Evolutionary conservation across 768 basidiomycete species (phyloP).

Genomic region (Termitomyces sp.): DNA sequence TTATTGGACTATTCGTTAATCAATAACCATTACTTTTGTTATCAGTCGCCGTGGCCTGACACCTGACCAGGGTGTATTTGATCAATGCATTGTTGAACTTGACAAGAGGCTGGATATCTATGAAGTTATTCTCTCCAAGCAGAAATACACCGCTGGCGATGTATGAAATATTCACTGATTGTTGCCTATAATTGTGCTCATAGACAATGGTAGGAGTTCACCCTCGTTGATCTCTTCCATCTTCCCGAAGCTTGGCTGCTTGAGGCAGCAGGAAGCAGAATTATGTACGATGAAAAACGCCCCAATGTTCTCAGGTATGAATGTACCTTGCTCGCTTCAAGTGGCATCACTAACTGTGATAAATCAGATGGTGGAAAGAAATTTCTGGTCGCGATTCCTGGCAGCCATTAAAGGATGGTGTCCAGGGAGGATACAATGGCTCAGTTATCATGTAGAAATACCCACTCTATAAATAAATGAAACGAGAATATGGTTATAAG

Average conservation of each 20-base stretch:
- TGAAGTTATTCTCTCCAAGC: conserved; percentile 47
- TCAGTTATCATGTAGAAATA: no score
- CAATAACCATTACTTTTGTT: neutral
- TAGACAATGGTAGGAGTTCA: conserved; percentile 5
- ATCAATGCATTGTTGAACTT: conserved; percentile 22
- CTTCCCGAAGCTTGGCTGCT: conserved; percentile 15
- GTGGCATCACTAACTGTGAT: neutral
- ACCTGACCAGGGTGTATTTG: conserved; percentile 12
- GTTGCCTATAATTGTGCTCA: neutral
- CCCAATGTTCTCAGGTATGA: conserved; percentile 14
- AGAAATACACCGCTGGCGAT: conserved; percentile 50
- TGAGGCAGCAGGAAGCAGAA: conserved; percentile 10
- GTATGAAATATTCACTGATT: conserved; percentile 22
- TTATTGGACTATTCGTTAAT: neutral
- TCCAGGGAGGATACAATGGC: neutral
- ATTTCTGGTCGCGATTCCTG: conserved; percentile 16
- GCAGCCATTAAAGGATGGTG: conserved; percentile 19
- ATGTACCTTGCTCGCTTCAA: neutral
- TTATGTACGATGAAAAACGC: conserved; percentile 7
- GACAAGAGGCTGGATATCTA: conserved; percentile 42
- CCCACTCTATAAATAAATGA: no score
- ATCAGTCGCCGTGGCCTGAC: conserved; percentile 5
- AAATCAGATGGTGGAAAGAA: conserved; percentile 18
- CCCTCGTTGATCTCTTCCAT: conserved; percentile 17
- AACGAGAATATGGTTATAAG: no score